phyloP scores from a whole-genome alignment of 139 green algal species.

The Chlorokybus atmophyticus region DNA sequence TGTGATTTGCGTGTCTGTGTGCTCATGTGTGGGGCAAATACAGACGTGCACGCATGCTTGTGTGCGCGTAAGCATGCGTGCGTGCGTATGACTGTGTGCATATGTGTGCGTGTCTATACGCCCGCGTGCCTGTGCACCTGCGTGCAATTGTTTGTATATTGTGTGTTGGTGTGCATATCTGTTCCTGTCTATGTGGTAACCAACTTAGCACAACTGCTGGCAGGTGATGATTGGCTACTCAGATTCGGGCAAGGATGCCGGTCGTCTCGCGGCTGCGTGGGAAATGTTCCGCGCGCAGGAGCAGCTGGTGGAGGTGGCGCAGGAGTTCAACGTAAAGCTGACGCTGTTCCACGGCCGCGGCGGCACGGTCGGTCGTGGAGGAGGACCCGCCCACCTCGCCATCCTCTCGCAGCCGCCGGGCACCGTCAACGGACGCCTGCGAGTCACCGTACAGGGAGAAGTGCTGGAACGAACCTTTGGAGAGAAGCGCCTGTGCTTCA shows the following conservation, averaged over 20 bases:
- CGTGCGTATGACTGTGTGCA: too few species aligned
- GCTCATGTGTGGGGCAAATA: too few species aligned
- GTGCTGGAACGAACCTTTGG: constrained; percentile 93
- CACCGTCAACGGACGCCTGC: constrained; percentile 63
- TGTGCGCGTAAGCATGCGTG: too few species aligned
- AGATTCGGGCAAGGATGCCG: constrained; percentile 93
- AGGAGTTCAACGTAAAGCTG: constrained; percentile 39
- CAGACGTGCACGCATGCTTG: too few species aligned
- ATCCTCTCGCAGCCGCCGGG: constrained; percentile 85
- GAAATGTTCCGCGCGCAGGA: constrained; percentile 61
- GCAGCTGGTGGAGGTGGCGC: constrained; percentile 14
- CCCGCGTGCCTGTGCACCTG: too few species aligned
- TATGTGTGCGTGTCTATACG: too few species aligned
- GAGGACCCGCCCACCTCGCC: constrained; percentile 83
- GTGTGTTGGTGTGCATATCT: too few species aligned
- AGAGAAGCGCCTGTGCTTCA: constrained; percentile 59
- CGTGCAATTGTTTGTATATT: too few species aligned
- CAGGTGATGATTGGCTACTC: constrained; percentile 90
- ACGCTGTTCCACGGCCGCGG: constrained; percentile 95
- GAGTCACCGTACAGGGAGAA: constrained; percentile 78
- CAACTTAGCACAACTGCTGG: too few species aligned
- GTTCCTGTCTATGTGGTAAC: too few species aligned
- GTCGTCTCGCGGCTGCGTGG: constrained; percentile 79
- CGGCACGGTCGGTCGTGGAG: constrained; percentile 83
- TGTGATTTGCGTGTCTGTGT: constrained; percentile 16